A percentile compares a stretch with the other conserved stretches of the same genome.
Evolutionary conservation across 2,329 filamentous ascomycete species (phyloP).

Genomic region (Chaetomiaceae sp.): DNA sequence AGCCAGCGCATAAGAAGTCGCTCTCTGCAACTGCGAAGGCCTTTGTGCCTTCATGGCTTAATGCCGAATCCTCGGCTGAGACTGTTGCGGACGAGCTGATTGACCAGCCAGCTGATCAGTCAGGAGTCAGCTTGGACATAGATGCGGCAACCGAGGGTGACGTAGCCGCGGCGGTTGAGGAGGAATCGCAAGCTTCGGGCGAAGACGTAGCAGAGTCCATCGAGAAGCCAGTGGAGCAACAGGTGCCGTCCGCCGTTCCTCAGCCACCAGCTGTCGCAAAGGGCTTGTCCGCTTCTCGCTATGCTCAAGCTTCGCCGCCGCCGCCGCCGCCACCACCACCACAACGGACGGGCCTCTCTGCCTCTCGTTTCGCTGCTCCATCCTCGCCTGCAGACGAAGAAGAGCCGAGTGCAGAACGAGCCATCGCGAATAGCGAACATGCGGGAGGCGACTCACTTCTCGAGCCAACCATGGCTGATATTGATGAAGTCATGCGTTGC

Average conservation of each 20-base stretch:
- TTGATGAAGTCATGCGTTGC: conserved; percentile 88
- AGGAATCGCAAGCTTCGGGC: conserved; percentile 9
- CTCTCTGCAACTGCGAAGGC: conserved; percentile 68
- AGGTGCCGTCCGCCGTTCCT: conserved; percentile 20
- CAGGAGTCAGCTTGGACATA: background rate
- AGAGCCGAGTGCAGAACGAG: conserved; percentile 11
- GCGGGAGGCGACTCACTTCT: background rate
- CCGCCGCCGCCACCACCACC: conserved; percentile 35
- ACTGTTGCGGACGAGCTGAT: conserved; percentile 23
- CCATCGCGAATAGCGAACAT: conserved; percentile 21
- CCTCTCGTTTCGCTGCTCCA: conserved; percentile 42
- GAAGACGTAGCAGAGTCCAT: conserved; percentile 18
- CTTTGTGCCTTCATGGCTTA: conserved; percentile 50
- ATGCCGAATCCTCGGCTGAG: conserved; percentile 24
- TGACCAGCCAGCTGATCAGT: conserved; percentile 11
- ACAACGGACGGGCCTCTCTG: conserved; percentile 40
- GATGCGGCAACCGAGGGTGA: background rate
- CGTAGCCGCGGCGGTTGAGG: background rate
- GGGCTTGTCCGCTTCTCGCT: conserved; percentile 46
- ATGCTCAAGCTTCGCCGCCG: conserved; percentile 35
- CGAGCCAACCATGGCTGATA: conserved; percentile 67
- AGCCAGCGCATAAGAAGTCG: conserved; percentile 49
- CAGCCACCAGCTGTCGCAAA: conserved; percentile 31
- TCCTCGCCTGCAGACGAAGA: conserved; percentile 22
- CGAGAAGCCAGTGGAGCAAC: conserved; percentile 21